A percentile compares a stretch with the other conserved stretches of the same genome.
Evolutionary conservation across 805 yeast genomes (phyloP).

Genomic region (Candida manassasensis): DNA sequence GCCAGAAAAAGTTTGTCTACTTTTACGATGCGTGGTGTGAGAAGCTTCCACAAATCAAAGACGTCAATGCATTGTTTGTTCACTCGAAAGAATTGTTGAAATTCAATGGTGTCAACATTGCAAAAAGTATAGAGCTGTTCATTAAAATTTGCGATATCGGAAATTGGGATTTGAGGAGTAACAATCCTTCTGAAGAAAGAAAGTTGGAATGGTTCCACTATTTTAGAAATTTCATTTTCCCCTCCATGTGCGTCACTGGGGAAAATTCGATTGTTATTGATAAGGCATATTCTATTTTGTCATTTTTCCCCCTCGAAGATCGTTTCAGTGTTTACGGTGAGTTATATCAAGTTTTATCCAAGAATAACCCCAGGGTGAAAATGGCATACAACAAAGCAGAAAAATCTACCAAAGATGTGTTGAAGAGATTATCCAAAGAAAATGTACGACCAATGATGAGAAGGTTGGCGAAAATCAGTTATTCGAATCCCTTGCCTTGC

Average conservation of each 20-base stretch:
- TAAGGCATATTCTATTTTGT: conserved; percentile 54
- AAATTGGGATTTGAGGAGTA: conserved; percentile 25
- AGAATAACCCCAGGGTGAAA: conserved; percentile 51
- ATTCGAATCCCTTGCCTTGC: conserved; percentile 75
- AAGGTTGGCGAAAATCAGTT: conserved; percentile 64
- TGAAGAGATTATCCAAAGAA: conserved; percentile 79
- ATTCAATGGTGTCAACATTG: conserved; percentile 53
- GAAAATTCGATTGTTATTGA: conserved; percentile 57
- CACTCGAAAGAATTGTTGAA: conserved; percentile 46
- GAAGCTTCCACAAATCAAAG: conserved; percentile 32
- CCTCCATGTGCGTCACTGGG: conserved; percentile 50
- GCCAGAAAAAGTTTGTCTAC: conserved; percentile 25
- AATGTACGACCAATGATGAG: conserved; percentile 72
- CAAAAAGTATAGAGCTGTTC: conserved; percentile 44
- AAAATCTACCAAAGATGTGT: conserved; percentile 68
- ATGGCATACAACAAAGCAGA: conserved; percentile 63
- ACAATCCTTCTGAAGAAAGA: conserved; percentile 12
- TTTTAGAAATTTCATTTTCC: conserved; percentile 62
- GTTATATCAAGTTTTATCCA: conserved; percentile 52
- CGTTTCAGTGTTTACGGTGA: conserved; percentile 83
- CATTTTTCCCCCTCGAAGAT: conserved; percentile 51
- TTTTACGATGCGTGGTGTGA: conserved; percentile 50
- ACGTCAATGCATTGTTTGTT: conserved; percentile 42
- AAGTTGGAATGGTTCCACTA: conserved; percentile 49
- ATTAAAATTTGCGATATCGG: conserved; percentile 62